Percentiles rank a stretch among this genome's conserved stretches.
Conservation (phyloP, 2,329 filamentous ascomycete genomes). For the Beauveria caledonica region DNA sequence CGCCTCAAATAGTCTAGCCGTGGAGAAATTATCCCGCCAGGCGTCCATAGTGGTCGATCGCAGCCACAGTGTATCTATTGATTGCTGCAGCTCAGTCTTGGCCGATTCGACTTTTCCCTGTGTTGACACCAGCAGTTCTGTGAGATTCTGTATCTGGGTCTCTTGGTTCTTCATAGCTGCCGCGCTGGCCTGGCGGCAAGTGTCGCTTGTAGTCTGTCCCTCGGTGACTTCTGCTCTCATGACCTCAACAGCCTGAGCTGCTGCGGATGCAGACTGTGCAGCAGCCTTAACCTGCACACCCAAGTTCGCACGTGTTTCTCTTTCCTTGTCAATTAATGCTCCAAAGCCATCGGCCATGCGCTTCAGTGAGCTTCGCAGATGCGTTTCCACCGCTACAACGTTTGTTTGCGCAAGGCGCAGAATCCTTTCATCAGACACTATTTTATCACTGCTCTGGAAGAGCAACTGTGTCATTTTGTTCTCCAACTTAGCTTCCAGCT, state of each 20-base stretch:
- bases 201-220: not conserved
- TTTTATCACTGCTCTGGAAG: not conserved
- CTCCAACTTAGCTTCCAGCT: not conserved
- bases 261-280: not conserved
- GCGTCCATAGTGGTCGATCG: conserved; percentile 28
- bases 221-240: not conserved
- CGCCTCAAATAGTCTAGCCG: conserved; percentile 31
- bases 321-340: conserved; percentile 17
- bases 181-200: not conserved
- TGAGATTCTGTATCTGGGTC: not conserved
- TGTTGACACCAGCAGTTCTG: not conserved
- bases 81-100: conserved; percentile 20
- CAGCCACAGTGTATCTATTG: conserved; percentile 21
- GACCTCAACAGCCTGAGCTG: not conserved
- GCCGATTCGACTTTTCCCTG: conserved; percentile 4
- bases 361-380: not conserved
- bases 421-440: not conserved
- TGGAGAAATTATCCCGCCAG: conserved; percentile 42
- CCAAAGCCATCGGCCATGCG: not conserved
- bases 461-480: not conserved
- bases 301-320: conserved; percentile 9
- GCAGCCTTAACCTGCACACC: conserved; percentile 12
- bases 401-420: not conserved
- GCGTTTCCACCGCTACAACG: not conserved
- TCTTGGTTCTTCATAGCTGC: not conserved